A percentile compares a stretch with the other conserved stretches of the same genome.
These are phyloP conservation scores for Penicillium verhagenii DNA, from an alignment of 495 filamentous ascomycete species.

Conservation along the genomic window DNA sequence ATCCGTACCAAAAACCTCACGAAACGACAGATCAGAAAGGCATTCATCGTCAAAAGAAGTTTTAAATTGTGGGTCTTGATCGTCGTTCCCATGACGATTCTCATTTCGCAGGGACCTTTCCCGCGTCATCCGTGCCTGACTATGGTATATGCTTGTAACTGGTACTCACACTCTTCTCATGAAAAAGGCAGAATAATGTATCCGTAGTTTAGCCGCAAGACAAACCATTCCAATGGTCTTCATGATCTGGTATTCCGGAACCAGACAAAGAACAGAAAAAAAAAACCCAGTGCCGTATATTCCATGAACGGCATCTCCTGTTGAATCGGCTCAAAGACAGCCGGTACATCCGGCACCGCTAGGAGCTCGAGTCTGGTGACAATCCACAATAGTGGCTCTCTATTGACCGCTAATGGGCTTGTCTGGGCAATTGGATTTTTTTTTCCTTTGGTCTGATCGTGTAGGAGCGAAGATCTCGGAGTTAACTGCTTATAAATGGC, in stretches of 20 bases:
- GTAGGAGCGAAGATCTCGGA: slow-evolving; percentile 18
- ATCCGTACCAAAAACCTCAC: neutral
- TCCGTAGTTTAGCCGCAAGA: neutral
- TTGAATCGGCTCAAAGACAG: slow-evolving; percentile 18
- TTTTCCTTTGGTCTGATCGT: slow-evolving; percentile 9
- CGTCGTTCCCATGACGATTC: slow-evolving; percentile 30
- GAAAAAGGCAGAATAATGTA: neutral
- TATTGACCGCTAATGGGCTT: slow-evolving; percentile 11
- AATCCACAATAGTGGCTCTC: slow-evolving; percentile 25
- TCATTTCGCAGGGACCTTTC: slow-evolving; percentile 23
- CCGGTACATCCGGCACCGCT: slow-evolving; percentile 29
- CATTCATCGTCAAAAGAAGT: slow-evolving; percentile 18
- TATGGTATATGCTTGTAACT: slow-evolving; percentile 4
- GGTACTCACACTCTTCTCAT: neutral
- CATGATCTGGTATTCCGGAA: slow-evolving; percentile 10
- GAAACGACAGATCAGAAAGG: neutral
- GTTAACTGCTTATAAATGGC: slow-evolving; percentile 29
- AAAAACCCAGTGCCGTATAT: neutral
- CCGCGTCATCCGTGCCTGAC: slow-evolving; percentile 27
- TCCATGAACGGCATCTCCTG: slow-evolving; percentile 7
- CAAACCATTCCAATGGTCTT: slow-evolving; percentile 10
- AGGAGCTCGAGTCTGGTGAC: slow-evolving; percentile 25
- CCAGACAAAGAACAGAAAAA: neutral
- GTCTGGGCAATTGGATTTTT: slow-evolving; percentile 19
- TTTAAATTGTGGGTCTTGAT: slow-evolving; percentile 25